Conservation (phyloP, 148 eudicot genomes). For the Polygonum aviculare region DNA sequence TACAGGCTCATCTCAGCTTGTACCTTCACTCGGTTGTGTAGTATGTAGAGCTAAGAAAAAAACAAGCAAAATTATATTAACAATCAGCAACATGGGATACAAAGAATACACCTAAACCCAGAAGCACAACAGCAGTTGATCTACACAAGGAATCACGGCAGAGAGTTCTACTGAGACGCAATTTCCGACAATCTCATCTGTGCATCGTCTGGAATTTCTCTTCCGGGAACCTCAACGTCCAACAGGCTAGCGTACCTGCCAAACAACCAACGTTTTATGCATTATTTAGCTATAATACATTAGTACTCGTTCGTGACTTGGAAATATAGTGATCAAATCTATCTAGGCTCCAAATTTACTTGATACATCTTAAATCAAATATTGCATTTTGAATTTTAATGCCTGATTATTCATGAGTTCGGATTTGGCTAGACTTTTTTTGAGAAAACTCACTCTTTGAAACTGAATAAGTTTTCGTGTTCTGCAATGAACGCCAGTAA, state of each 20-base stretch:
- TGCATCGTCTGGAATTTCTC: slow-evolving; percentile 86
- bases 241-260: slow-evolving; percentile 70
- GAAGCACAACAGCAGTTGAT: slow-evolving; percentile 1
- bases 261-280: not conserved
- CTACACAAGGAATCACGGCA: not conserved
- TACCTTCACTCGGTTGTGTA: not conserved
- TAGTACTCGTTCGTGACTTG: no score
- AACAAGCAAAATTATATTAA: not conserved
- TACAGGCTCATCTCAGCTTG: not conserved
- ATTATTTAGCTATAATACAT: no score
- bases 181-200: slow-evolving; percentile 53
- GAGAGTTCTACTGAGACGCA: slow-evolving; percentile 27
- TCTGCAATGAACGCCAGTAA: slow-evolving; percentile 87
- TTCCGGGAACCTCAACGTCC: slow-evolving; percentile 77
- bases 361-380: no score
- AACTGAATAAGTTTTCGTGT: slow-evolving; percentile 65
- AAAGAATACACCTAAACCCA: not conserved
- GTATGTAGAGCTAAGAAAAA: not conserved
- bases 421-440: not conserved
- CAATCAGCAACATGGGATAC: not conserved
- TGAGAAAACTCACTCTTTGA: slow-evolving; percentile 63
- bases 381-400: no score
- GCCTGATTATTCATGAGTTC: no score
- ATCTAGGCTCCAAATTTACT: no score
- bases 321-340: no score